phyloP scores from a whole-genome alignment of 2,329 filamentous ascomycete genomes.

The Alternaria rosae region DNA sequence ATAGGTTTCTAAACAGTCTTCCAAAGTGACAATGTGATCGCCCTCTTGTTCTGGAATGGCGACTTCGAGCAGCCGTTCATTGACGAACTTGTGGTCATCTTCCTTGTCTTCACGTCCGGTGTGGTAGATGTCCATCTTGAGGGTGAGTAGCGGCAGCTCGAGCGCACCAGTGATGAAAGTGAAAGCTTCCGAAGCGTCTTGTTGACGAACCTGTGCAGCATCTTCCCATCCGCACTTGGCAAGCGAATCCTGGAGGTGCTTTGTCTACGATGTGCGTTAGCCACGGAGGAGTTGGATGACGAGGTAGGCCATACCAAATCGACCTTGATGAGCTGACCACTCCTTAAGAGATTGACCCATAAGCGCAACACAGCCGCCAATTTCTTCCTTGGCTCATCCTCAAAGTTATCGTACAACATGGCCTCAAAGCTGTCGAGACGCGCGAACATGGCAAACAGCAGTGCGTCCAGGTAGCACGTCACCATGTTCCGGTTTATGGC shows the following conservation, averaged over 20 bases:
- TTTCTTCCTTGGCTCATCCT: constrained; percentile 74
- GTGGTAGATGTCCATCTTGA: constrained; percentile 95
- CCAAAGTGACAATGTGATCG: constrained; percentile 76
- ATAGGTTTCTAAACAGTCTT: constrained; percentile 91
- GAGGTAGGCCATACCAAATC: constrained; percentile 70
- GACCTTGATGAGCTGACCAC: constrained; percentile 81
- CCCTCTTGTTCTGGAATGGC: constrained; percentile 79
- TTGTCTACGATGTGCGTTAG: constrained; percentile 64
- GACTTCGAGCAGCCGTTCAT: constrained; percentile 88
- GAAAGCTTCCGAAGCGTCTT: constrained; percentile 96
- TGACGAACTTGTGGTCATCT: constrained; percentile 93
- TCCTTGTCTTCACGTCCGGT: constrained; percentile 81
- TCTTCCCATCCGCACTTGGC: constrained; percentile 89
- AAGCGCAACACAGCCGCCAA: constrained; percentile 80
- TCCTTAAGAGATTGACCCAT: constrained; percentile 92
- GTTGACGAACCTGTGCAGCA: constrained; percentile 77
- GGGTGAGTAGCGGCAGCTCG: constrained; percentile 82
- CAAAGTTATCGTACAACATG: constrained; percentile 82
- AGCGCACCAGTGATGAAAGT: constrained; percentile 92
- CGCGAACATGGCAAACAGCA: constrained; percentile 96
- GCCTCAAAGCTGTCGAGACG: constrained; percentile 89
- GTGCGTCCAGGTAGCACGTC: constrained; percentile 92
- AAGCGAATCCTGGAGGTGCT: constrained; percentile 81
- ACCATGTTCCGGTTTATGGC: constrained; percentile 85
- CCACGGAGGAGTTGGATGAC: background rate